These are phyloP conservation scores for Rosa hybrid DNA, from an alignment of 331 rosid species.

Conservation along the genomic window DNA sequence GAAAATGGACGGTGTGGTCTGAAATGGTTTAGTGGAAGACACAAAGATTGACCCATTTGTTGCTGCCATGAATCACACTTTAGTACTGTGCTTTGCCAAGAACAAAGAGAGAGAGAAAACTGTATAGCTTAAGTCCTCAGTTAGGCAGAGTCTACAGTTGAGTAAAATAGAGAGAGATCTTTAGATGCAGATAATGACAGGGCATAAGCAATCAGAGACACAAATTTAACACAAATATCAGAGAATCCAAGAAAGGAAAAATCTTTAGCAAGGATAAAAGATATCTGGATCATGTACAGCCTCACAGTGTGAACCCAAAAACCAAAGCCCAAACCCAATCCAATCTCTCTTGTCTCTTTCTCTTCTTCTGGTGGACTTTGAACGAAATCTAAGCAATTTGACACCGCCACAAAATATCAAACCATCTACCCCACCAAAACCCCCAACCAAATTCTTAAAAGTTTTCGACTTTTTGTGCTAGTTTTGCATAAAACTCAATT, in stretches of 20 bases:
- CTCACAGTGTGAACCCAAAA: constrained; percentile 24
- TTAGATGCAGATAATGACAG: constrained; percentile 4
- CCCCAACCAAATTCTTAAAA: neutral
- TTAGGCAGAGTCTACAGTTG: neutral
- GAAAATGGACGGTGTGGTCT: constrained; percentile 33
- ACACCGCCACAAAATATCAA: constrained; percentile 15
- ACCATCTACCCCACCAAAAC: constrained; percentile 26
- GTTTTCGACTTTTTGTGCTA: neutral
- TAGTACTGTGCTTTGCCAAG: neutral
- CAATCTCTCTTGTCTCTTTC: constrained; percentile 15
- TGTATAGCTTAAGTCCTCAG: constrained; percentile 2
- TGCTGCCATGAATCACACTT: constrained; percentile 60
- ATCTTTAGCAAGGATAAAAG: constrained; percentile 21
- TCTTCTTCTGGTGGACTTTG: neutral
- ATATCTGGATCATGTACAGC: constrained; percentile 44
- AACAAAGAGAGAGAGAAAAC: neutral
- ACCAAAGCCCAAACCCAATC: constrained; percentile 58
- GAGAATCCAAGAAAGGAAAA: constrained; percentile 20
- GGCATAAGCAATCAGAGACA: constrained; percentile 18
- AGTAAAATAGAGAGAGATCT: neutral
- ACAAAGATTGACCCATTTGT: constrained; percentile 55
- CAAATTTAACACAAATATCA: constrained; percentile 31
- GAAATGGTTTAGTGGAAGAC: constrained; percentile 48
- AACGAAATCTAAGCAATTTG: neutral
- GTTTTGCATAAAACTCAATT: constrained; percentile 11